A percentile compares a stretch with the other conserved stretches of the same genome.
These are phyloP conservation scores for Baeospora myosura DNA, from an alignment of 1,284 basidiomycete genomes.

Conservation along the genomic window DNA sequence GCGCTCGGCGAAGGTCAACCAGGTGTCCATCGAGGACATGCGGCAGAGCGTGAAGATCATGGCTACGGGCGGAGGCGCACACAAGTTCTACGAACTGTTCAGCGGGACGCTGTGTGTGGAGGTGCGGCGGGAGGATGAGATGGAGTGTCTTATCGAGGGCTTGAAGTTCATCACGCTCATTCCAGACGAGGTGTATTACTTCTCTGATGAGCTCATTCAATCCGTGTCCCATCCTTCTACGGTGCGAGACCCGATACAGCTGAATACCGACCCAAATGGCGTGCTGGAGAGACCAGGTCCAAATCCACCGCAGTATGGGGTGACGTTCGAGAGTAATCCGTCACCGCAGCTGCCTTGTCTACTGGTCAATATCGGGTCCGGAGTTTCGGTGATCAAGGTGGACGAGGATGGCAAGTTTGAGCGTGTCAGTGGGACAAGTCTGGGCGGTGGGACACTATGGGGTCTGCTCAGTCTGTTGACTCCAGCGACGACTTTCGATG, in stretches of 20 bases:
- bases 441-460: conserved; percentile 99
- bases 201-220: conserved; percentile 95
- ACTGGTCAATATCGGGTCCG: conserved; percentile 97
- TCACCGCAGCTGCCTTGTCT: conserved; percentile 91
- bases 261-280: conserved; percentile 12
- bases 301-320: conserved; percentile 83
- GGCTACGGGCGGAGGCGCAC: conserved; percentile 96
- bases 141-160: conserved; percentile 97
- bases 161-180: conserved; percentile 96
- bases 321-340: conserved; percentile 77
- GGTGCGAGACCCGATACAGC: conserved; percentile 5
- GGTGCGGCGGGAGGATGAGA: conserved; percentile 91
- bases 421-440: conserved; percentile 92
- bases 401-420: conserved; percentile 94
- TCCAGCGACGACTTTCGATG: conserved; percentile 93
- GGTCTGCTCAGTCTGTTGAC: conserved; percentile 91
- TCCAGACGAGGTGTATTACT: conserved; percentile 97
- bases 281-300: conserved; percentile 85
- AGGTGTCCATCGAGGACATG: conserved; percentile 88
- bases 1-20: conserved; percentile 82
- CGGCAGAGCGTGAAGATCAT: conserved; percentile 91
- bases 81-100: conserved; percentile 88
- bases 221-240: conserved; percentile 64
- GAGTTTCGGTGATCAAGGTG: conserved; percentile 96
- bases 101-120: conserved; percentile 73